phyloP scores from a whole-genome alignment of 1,139 yeast genomes.

The Pichia sp. region DNA sequence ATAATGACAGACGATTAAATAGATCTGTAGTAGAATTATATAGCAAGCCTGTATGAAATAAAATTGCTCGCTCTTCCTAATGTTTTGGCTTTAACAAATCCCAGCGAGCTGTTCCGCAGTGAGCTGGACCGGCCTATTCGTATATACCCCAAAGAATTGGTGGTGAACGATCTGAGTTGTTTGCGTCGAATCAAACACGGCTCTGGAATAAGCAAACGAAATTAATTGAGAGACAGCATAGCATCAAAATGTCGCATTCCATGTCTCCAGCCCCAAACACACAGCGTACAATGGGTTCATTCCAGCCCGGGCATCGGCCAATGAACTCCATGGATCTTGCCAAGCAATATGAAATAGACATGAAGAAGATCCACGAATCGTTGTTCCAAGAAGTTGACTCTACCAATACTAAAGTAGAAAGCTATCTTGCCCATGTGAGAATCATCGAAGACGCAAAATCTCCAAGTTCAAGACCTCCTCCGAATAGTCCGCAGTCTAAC shows the following conservation, averaged over 20 bases:
- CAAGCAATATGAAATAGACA: conserved; percentile 48
- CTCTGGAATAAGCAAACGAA: too few relatives aligned
- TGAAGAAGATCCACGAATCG: conserved; percentile 39
- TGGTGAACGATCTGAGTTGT: too few relatives aligned
- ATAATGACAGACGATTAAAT: background rate
- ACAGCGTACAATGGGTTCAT: conserved; percentile 1
- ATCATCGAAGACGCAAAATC: conserved; percentile 49
- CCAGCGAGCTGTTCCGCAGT: too few relatives aligned
- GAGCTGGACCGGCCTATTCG: too few relatives aligned
- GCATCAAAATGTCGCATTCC: background rate
- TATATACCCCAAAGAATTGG: too few relatives aligned
- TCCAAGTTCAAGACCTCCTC: conserved; percentile 44
- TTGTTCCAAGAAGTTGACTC: conserved; percentile 42
- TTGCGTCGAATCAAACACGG: too few relatives aligned
- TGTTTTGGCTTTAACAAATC: too few relatives aligned
- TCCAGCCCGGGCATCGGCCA: conserved; percentile 17
- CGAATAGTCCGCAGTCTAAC: conserved; percentile 36
- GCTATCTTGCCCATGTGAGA: conserved; percentile 57
- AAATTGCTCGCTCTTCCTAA: too few relatives aligned
- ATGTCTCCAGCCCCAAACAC: background rate
- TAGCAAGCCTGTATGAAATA: too few relatives aligned
- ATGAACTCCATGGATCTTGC: conserved; percentile 37
- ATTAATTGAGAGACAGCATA: background rate
- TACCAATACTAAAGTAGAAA: conserved; percentile 40
- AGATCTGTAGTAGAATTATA: background rate